phyloP scores from a whole-genome alignment of 2,329 filamentous ascomycete species.

The Xylaria digitata region DNA sequence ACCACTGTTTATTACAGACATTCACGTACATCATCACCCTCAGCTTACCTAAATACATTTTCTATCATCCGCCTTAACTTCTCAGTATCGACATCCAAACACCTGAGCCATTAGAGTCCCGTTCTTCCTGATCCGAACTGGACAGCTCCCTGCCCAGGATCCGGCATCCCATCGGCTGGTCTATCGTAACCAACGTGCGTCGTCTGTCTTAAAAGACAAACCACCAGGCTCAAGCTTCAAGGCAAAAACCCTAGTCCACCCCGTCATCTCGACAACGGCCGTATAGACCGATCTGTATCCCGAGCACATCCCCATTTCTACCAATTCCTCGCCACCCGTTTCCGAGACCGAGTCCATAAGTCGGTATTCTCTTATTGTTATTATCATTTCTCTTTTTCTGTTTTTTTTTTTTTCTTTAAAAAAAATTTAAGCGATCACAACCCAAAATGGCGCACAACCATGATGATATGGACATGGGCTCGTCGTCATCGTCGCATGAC shows the following conservation, averaged over 20 bases:
- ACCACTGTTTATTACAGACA: too few species aligned
- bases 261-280: background rate
- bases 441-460: constrained; percentile 31
- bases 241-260: too few species aligned
- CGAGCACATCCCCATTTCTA: background rate
- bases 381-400: too few species aligned
- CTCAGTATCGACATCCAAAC: background rate
- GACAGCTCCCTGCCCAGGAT: too few species aligned
- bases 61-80: too few species aligned
- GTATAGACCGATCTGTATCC: background rate
- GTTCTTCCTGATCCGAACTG: too few species aligned
- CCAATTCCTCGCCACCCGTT: background rate
- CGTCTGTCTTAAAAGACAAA: too few species aligned
- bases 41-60: too few species aligned
- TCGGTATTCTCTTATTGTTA: background rate
- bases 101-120: background rate
- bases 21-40: too few species aligned
- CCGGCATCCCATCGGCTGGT: too few species aligned
- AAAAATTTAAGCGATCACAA: background rate
- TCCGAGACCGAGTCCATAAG: background rate
- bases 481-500: constrained; percentile 35
- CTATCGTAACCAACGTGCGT: too few species aligned
- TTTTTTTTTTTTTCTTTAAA: background rate
- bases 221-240: too few species aligned
- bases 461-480: constrained; percentile 46